A percentile compares a stretch with the other conserved stretches of the same genome.
These are phyloP conservation scores for Saccharomycopsis selenospora DNA, from an alignment of 805 yeast genomes.

Conservation along the genomic window DNA sequence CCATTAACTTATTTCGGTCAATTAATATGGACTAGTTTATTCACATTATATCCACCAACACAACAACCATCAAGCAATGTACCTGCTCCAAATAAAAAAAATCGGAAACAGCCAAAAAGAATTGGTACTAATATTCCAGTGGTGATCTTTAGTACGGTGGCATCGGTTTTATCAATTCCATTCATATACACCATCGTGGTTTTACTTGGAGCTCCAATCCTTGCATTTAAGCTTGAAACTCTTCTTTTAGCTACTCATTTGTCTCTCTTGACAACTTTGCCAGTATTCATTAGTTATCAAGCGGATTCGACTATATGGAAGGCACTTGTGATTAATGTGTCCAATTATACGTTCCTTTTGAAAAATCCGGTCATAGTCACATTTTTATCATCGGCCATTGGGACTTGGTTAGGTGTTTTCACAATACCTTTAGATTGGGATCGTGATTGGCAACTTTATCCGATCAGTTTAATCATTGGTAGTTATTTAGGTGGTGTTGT, in stretches of 20 bases:
- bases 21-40: constrained; percentile 12
- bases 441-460: constrained; percentile 95
- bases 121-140: constrained; percentile 19
- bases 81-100: constrained; percentile 19
- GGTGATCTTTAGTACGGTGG: constrained; percentile 12
- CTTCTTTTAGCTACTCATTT: constrained; percentile 54
- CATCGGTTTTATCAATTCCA: constrained; percentile 21
- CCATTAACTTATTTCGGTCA: constrained; percentile 19
- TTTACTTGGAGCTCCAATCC: constrained; percentile 76
- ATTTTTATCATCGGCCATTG: constrained; percentile 35
- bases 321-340: constrained; percentile 4
- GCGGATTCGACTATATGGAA: constrained; percentile 44
- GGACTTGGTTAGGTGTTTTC: constrained; percentile 88
- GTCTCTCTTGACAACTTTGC: constrained; percentile 52
- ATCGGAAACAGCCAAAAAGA: constrained; percentile 16
- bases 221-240: constrained; percentile 46
- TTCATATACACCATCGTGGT: constrained; percentile 37
- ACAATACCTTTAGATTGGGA: constrained; percentile 99
- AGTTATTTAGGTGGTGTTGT: constrained; percentile 63
- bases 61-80: too few relatives aligned
- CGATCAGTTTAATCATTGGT: constrained; percentile 78
- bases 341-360: constrained; percentile 9
- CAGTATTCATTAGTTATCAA: constrained; percentile 50
- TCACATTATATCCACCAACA: not conserved
- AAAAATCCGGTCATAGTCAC: constrained; percentile 12